These are phyloP conservation scores for Raphanus raphanistrum DNA, from an alignment of 345 rosid species.

Conservation along the genomic window DNA sequence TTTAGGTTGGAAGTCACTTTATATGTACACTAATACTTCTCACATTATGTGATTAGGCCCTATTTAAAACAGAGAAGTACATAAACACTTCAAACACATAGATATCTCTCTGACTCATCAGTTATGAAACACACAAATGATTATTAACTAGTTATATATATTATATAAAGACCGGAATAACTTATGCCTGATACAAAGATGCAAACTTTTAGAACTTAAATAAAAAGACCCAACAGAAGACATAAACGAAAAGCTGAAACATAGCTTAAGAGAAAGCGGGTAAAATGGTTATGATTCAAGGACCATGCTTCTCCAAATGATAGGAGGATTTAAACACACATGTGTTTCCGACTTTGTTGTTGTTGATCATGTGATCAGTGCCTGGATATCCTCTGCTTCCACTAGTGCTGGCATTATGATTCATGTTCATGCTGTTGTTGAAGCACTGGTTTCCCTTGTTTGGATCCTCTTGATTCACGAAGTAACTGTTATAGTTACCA, in stretches of 20 bases:
- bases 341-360: neutral
- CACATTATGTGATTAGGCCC: neutral
- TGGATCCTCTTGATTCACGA: neutral
- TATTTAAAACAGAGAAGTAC: neutral
- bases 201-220: neutral
- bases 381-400: constrained; percentile 13
- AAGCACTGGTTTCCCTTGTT: constrained; percentile 13
- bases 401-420: neutral
- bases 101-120: neutral
- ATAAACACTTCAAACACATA: neutral
- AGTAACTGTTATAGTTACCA: neutral
- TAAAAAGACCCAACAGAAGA: neutral
- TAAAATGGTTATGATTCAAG: neutral
- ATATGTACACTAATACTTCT: neutral
- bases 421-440: neutral
- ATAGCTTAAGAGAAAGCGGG: constrained; percentile 3
- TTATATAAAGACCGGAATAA: neutral
- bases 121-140: neutral
- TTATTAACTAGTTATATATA: neutral
- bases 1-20: neutral
- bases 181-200: neutral
- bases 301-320: constrained; percentile 4
- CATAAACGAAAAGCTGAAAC: neutral
- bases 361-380: constrained; percentile 10
- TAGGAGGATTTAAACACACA: constrained; percentile 1